Base-by-base conservation (phyloP, 148 eudicot species). In the Chenopodium formosanum region DNA sequence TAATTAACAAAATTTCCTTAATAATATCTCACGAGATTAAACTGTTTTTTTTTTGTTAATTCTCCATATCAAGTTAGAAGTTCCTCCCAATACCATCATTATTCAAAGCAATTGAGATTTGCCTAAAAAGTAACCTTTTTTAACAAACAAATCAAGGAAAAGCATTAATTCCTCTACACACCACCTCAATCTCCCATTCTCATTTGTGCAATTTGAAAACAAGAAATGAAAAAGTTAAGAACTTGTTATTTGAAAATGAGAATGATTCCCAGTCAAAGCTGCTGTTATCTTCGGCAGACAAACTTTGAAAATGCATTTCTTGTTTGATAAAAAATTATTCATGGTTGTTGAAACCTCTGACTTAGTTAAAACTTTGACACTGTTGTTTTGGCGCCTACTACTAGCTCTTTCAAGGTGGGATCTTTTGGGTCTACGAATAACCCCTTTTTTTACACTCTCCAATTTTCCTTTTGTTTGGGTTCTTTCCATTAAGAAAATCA, bases 341-440 rank as follows among this genome's bases (percentile, higher is more conserved):
- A 13, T 77, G 53, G 74, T 75, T 75, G 83, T 81, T 81, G 79
- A 68, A 81, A 32, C 76, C 66, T 50, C 83, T 81, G 78, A 44
- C 69, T 50, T 68, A 40, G 44, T 40, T 40, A 32, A 34, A 75
- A 66, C 77, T 56, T 16, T 27, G 76, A 69, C 31, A 19, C 52
- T 52, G 16, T 78, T 65, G 12, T 46, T 48, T 83, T 83, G 85
- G 85, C 85, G 85, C 85, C 79, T 79, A 20, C 29, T 25, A 19
- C 19, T 25, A 64, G 56, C 74, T 40, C 44, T 78, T 75, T 79
- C 67, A 82, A 37, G 77, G 74, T 77, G 70, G 83, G 83, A 81
- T 65, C 60, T 47, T 29, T 62, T 22, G 56, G n/a, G 37, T 63
- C 70, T 6, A 58, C 27, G 75, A 75, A 70, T 44, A 58, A 60